Evolutionary conservation across 2,329 filamentous ascomycete genomes (phyloP), one percentile per base, ranked within the genome.

Genomic region (Fusarium marasasianum): DNA sequence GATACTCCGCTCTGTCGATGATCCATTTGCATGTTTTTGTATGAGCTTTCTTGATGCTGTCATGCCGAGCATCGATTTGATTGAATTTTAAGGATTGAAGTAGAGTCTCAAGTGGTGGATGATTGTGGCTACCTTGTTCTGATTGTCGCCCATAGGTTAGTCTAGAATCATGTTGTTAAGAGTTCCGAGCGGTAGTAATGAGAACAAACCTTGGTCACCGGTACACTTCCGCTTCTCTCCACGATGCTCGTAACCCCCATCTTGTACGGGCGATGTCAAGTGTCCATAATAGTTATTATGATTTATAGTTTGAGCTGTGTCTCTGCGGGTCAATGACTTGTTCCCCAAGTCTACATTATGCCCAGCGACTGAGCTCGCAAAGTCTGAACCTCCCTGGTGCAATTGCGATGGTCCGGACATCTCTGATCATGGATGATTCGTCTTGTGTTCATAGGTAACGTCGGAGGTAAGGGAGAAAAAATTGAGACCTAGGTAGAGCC

Each of bases 1-100:
- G 11, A 12, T 77, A 78, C 4, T 68, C 33, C 0, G 20, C 2
- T 7, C 45, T 40, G 0, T 56, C 14, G 0, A 65, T 8, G 1
- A 77, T 31, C 76, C 76, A 77, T 35, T 63, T 29, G 45, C 73
- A 77, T 15, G 74, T 77, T 41, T 54, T 37, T 1, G 14, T 7
- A 11, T 77, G 67, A 5, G 66, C 72, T 2, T 31, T 62, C 22
- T 31, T 66, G n/a, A 73, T 75, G 8, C 26, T 70, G 3, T 43
- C 29, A 8, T 70, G 59, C 2, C 69, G 69, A 10, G 72, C 47
- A 24, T 70, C 54, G 2, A 76, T 73, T 31, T 75, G 67, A 2
- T 41, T 59, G 18, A 77, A 77, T 9, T 18, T 43, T 17, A 76
- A 29, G 3, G 72, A 75, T 6, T 73, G 41, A 7, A 50, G 29